Base-by-base conservation (phyloP, 2,329 filamentous ascomycete species). In the Ascochyta fabae region DNA sequence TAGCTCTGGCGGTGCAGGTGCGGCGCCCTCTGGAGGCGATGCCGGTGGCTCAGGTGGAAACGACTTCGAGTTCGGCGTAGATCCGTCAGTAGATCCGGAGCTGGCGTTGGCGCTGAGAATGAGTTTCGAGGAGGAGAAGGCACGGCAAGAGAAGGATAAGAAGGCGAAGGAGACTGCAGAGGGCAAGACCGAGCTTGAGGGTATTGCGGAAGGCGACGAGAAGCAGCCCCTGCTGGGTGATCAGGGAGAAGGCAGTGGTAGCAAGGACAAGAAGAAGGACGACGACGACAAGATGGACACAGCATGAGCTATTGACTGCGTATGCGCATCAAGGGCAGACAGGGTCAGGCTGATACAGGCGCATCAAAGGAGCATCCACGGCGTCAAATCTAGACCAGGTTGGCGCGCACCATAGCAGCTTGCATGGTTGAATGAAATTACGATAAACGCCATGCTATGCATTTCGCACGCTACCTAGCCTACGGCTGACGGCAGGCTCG, bases 111-210 rank as follows among this genome's bases (percentile, higher is more conserved):
- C 95, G 48, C 81, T 99, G 74, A 88, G 95, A 61, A 96, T 99
- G 92, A 96, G 91, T 77, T 92, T 96, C 85, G 95, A 99, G 76
- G 95, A 99, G 75, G 95, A 99, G 79, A 96, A 96, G 81, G 93
- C 93, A 59, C 84, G 95, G 69, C 88, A 96, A 78, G 93, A 96
- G 76, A 92, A 92, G 79, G 87, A 89, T 71, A 91, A 89, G 67
- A 87, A 88, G 68, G 86, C 91, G 61, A 88, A 91, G 66, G 88
- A 91, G 65, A 84, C 87, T 56, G 77, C 81, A 34, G 85, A 90
- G 49, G 86, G 86, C 65, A 94, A 93, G 80, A 86, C 86, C 39
- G 86, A 87, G 41, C 81, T 98, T 64, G 92, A 92, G 70, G 87
- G 87, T 42, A 92, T 98, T 72, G 88, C 92, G 67, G 89, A 92